Percentiles rank a stretch among this genome's conserved stretches.
Evolutionary conservation across 179 eudicot species (phyloP).

Genomic region (Spinacia oleracea): DNA sequence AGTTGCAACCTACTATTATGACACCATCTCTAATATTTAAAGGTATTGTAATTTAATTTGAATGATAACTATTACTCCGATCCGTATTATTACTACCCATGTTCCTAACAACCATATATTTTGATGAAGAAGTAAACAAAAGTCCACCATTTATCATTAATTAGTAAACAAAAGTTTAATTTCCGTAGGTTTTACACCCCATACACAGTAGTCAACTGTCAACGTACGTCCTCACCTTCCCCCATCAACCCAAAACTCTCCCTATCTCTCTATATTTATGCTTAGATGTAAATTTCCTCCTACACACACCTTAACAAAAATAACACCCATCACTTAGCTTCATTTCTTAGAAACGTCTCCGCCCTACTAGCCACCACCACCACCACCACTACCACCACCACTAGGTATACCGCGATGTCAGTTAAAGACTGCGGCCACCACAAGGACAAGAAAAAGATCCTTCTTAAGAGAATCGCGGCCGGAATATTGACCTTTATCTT

Average conservation of each 20-base stretch:
- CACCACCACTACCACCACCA: not conserved
- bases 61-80: no score
- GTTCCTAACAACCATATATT: slow-evolving; percentile 18
- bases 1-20: slow-evolving; percentile 22
- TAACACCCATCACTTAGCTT: not conserved
- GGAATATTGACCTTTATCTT: slow-evolving; percentile 30
- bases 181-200: not conserved
- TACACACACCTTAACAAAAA: not conserved
- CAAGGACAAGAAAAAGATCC: slow-evolving; percentile 31
- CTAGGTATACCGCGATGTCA: slow-evolving; percentile 5
- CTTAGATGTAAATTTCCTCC: slow-evolving; percentile 1
- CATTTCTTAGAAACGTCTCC: not conserved
- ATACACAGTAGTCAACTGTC: slow-evolving; percentile 22
- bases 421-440: slow-evolving; percentile 59
- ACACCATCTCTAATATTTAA: slow-evolving; percentile 17
- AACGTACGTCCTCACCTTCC: slow-evolving; percentile 12
- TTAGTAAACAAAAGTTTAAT: not conserved
- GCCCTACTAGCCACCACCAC: slow-evolving; percentile 10
- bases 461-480: slow-evolving; percentile 11
- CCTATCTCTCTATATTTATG: slow-evolving; percentile 3
- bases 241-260: not conserved
- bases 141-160: not conserved
- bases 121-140: not conserved
- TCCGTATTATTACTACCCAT: slow-evolving; percentile 19
- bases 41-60: not conserved